phyloP scores from a whole-genome alignment of 768 basidiomycete genomes.

The Serendipita sp. region DNA sequence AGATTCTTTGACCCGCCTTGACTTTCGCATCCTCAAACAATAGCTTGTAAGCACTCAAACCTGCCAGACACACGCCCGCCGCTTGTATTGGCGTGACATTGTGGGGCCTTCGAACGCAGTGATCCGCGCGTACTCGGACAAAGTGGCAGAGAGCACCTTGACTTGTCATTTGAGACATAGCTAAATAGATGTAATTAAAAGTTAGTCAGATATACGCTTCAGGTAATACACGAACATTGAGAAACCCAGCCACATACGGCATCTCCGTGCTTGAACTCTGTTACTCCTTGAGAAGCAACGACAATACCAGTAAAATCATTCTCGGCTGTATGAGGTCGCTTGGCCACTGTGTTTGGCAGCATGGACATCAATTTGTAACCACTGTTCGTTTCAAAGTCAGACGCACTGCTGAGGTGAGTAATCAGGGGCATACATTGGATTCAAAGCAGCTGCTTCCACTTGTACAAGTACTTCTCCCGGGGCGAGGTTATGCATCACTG shows the following conservation, averaged over 20 bases:
- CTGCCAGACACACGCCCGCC: conserved; percentile 42
- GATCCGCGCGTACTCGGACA: conserved; percentile 25
- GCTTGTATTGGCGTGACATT: conserved; percentile 39
- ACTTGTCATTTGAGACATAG: conserved; percentile 20
- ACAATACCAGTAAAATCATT: conserved; percentile 49
- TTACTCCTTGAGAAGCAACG: conserved; percentile 31
- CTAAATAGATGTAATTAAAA: conserved; percentile 11
- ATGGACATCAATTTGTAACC: conserved; percentile 41
- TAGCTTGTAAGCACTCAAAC: conserved; percentile 40
- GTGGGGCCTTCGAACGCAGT: conserved; percentile 29
- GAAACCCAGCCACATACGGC: conserved; percentile 43
- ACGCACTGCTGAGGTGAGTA: not conserved
- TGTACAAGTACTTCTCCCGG: conserved; percentile 33
- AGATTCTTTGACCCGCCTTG: conserved; percentile 40
- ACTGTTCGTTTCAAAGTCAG: conserved; percentile 19
- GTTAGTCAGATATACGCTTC: not conserved
- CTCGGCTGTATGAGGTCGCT: conserved; percentile 38
- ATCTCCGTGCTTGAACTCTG: conserved; percentile 40
- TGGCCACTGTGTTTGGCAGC: conserved; percentile 30
- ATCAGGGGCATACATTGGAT: conserved; percentile 36
- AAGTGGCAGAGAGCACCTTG: conserved; percentile 49
- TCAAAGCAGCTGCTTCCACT: conserved; percentile 41
- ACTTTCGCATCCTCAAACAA: conserved; percentile 32
- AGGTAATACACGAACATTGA: conserved; percentile 18
- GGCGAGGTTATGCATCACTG: conserved; percentile 20